Percentiles rank a stretch among this genome's conserved stretches.
Conservation (phyloP, 495 filamentous ascomycete species). For the Hypoxylon fuscum region DNA sequence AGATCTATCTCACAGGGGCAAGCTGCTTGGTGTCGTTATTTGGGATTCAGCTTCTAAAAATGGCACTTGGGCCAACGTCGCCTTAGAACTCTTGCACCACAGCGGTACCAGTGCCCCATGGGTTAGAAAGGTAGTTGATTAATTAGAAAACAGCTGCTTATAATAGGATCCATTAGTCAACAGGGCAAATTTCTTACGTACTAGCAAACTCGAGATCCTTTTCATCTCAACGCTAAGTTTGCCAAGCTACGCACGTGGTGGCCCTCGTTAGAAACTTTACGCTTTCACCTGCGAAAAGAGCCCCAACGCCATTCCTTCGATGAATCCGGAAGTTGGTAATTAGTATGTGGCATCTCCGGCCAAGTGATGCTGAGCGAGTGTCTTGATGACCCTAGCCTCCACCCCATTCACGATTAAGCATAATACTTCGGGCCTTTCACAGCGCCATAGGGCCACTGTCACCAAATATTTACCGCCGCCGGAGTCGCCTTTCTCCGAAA, state of each 20-base stretch:
- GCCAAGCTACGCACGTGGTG: conserved; percentile 3
- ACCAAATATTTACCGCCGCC: not conserved
- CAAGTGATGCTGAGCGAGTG: not conserved
- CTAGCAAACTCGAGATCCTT: not conserved
- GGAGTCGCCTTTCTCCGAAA: not conserved
- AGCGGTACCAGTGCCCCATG: not conserved
- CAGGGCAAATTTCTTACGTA: not conserved
- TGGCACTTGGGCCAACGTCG: not conserved
- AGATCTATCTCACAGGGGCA: not conserved
- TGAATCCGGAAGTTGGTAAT: conserved; percentile 8
- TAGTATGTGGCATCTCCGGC: not conserved
- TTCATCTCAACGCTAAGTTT: conserved; percentile 1
- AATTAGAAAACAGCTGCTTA: not conserved
- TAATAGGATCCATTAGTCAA: not conserved
- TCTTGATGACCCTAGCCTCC: not conserved
- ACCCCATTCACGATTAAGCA: not conserved
- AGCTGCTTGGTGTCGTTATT: not conserved
- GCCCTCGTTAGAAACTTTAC: not conserved
- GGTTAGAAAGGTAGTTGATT: no score
- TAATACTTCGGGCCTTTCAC: not conserved
- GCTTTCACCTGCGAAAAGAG: conserved; percentile 3
- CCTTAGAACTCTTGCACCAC: not conserved
- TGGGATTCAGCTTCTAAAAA: conserved; percentile 6
- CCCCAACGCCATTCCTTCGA: conserved; percentile 10
- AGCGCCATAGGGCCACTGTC: not conserved